Base-by-base conservation (phyloP, 2,329 filamentous ascomycete genomes). In the Biscogniauxia mediterranea region DNA sequence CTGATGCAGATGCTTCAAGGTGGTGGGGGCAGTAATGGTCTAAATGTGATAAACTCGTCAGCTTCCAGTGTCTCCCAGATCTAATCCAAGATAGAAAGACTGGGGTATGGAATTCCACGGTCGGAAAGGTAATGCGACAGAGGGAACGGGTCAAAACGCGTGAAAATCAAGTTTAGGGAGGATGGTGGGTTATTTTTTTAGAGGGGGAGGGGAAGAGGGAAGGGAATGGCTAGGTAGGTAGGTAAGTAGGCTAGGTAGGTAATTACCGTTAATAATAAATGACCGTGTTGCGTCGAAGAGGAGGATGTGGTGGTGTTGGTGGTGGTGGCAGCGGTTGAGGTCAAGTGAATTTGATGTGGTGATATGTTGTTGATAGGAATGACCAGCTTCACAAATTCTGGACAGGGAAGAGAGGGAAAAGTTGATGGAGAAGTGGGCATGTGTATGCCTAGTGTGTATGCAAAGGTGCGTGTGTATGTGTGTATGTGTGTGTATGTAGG, bases 391-490 rank as follows among this genome's bases (percentile, higher is more conserved):
- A n/a, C 17, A 57, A 49, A 54, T 42, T 52, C 56, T 21, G 38
- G 20, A 42, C 42, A 28, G 28, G 54, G 42, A 23, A 58, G 26
- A 55, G 57, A 28, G 26, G 38, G 56, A 60, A 55, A 57, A 25
- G 57, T 55, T 54, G 57, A 61, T 56, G 58, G 64, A 58, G 61
- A 63, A 60, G 52, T 46, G 38, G 38, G 58, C 46, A 60, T 57
- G 54, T 56, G 55, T 55, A 60, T 52, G 58, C 58, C 23, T 23
- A 5, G 23, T 23, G 23, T 23, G 23, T 5, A 23, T 23, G 23
- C 23, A 23, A 23, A 23, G 57, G 59, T 49, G 42, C n/a, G 46
- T 6, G 46, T 50, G 46, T 50, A 52, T 56, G 57, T 64, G 62
- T 62, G 62, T 61, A 9, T 21, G 46, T 50, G 13, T 50, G 46